phyloP scores from a whole-genome alignment of 1,284 basidiomycete genomes.

The Malassezia arunalokei region DNA sequence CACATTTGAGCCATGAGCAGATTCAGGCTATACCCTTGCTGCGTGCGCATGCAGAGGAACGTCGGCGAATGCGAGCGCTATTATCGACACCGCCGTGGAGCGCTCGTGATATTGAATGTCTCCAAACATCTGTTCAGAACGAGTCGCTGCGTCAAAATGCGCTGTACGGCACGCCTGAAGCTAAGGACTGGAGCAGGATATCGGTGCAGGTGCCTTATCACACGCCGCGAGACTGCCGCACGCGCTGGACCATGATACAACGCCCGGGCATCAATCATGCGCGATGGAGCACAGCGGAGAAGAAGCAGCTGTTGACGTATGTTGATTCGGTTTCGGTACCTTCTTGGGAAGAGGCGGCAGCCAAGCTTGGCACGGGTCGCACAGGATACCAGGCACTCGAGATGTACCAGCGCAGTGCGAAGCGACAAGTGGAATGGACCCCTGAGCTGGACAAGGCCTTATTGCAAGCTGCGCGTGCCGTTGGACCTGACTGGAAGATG shows the following conservation, averaged over 20 bases:
- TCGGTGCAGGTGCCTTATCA: slow-evolving; percentile 10
- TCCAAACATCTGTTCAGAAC: slow-evolving; percentile 1
- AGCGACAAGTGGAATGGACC: slow-evolving; percentile 12
- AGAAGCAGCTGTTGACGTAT: not conserved
- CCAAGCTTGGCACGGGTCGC: not conserved
- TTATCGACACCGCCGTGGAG: slow-evolving; percentile 15
- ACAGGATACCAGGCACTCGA: slow-evolving; percentile 11
- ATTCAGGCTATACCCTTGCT: slow-evolving; percentile 2
- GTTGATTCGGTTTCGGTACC: not conserved
- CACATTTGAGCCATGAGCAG: not conserved
- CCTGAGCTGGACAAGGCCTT: slow-evolving; percentile 5
- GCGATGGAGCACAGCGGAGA: slow-evolving; percentile 7
- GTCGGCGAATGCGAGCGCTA: slow-evolving; percentile 1
- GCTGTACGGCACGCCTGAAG: not conserved
- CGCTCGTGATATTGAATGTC: slow-evolving; percentile 12
- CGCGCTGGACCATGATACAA: slow-evolving; percentile 9
- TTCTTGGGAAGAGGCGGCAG: slow-evolving; percentile 6
- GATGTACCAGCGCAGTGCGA: slow-evolving; percentile 9
- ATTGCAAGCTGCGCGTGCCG: not conserved
- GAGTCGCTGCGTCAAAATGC: slow-evolving; percentile 1
- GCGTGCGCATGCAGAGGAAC: slow-evolving; percentile 1
- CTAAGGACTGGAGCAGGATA: slow-evolving; percentile 5
- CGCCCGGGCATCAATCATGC: slow-evolving; percentile 1
- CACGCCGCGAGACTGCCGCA: slow-evolving; percentile 14
- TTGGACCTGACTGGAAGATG: slow-evolving; percentile 13